A percentile compares a stretch with the other conserved stretches of the same genome.
These are phyloP conservation scores for Thuidium tamariscinum DNA, from an alignment of 225 moss, liverwort and hornwort genomes.

Conservation along the genomic window DNA sequence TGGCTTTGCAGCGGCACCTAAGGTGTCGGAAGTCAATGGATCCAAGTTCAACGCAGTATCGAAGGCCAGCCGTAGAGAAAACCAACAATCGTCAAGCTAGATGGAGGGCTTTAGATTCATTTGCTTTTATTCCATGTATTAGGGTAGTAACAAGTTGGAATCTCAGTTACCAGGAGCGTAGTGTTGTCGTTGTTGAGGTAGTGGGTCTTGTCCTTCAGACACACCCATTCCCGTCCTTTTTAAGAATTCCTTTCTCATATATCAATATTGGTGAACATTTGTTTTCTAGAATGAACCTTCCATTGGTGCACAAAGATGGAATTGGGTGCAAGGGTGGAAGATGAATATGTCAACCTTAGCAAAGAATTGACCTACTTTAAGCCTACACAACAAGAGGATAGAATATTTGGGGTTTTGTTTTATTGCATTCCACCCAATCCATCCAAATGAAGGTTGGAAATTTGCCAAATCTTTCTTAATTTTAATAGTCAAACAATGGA, in stretches of 20 bases:
- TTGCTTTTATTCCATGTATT: not conserved
- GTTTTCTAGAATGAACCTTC: too few species aligned
- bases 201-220: too few species aligned
- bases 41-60: not conserved
- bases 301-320: too few species aligned
- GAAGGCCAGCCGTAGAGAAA: too few species aligned
- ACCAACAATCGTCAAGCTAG: not conserved
- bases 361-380: rapidly evolving
- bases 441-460: rapidly evolving
- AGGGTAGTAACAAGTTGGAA: not conserved
- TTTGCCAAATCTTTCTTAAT: too few species aligned
- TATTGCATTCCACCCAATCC: not conserved
- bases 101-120: not conserved
- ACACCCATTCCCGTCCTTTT: too few species aligned
- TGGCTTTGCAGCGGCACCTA: not conserved
- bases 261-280: too few species aligned
- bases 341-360: not conserved
- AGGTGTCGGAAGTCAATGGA: not conserved
- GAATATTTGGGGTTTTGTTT: too few species aligned
- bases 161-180: not conserved
- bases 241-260: too few species aligned
- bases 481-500: too few species aligned
- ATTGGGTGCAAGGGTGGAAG: not conserved
- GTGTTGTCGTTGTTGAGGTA: not conserved
- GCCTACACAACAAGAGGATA: not conserved